Evolutionary conservation across 805 yeast species (phyloP).

Genomic region (Diddensiella santjacobensis): DNA sequence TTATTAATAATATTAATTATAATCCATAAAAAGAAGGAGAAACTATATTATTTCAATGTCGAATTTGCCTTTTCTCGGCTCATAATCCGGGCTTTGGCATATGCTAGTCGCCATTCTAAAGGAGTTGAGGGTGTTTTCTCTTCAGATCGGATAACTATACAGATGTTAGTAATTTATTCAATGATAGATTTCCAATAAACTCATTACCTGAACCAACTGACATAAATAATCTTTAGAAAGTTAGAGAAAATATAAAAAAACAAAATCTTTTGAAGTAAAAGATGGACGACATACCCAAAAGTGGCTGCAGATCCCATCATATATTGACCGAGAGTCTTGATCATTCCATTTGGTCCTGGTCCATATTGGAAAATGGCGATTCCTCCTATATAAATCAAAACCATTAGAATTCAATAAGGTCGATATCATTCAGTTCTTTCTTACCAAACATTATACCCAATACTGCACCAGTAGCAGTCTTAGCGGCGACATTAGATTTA

Average conservation of each 20-base stretch:
- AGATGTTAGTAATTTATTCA: too few species aligned
- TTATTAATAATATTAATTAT: too few species aligned
- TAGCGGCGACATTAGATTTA: too few species aligned
- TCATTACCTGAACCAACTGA: conserved; percentile 8
- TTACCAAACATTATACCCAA: conserved; percentile 88
- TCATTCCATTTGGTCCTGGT: conserved; percentile 97
- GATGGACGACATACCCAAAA: conserved; percentile 52
- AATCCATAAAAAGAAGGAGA: too few species aligned
- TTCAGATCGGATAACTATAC: conserved; percentile 35
- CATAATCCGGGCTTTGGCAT: conserved; percentile 23
- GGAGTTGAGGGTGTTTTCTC: conserved; percentile 25
- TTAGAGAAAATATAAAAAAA: background rate
- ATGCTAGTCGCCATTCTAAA: conserved; percentile 28
- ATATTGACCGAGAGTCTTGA: conserved; percentile 95
- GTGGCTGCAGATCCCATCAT: conserved; percentile 96
- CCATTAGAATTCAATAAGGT: too few species aligned
- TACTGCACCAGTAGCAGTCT: conserved; percentile 82
- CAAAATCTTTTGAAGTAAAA: conserved; percentile 1
- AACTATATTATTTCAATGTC: too few species aligned
- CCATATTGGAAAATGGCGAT: conserved; percentile 87
- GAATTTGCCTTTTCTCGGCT: conserved; percentile 10
- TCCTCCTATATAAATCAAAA: conserved; percentile 40
- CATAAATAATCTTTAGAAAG: conserved; percentile 4
- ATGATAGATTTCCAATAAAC: background rate
- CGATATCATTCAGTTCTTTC: too few species aligned